A percentile compares a stretch with the other conserved stretches of the same genome.
These are phyloP conservation scores for Microdochium trichocladiopsis DNA, from an alignment of 2,329 filamentous ascomycete genomes.

Conservation along the genomic window DNA sequence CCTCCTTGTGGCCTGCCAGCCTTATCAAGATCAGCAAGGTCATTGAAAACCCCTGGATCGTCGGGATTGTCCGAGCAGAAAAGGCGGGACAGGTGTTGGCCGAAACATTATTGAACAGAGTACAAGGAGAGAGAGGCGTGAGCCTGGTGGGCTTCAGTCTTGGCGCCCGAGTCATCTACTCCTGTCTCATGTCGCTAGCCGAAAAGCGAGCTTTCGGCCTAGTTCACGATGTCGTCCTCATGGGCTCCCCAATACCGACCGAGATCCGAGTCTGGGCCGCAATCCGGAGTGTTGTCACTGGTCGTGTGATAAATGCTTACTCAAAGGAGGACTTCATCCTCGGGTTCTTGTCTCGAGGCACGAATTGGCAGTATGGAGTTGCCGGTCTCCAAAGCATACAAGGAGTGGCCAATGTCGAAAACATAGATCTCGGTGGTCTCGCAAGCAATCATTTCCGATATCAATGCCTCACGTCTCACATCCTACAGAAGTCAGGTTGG, in stretches of 20 bases:
- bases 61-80: constrained; percentile 69
- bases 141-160: constrained; percentile 77
- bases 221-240: constrained; percentile 75
- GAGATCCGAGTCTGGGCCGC: constrained; percentile 67
- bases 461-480: constrained; percentile 56
- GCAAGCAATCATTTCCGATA: constrained; percentile 67
- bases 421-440: constrained; percentile 57
- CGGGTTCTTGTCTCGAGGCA: constrained; percentile 79
- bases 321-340: constrained; percentile 84
- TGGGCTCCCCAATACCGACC: constrained; percentile 75
- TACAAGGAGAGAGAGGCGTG: constrained; percentile 75
- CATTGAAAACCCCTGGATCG: constrained; percentile 75
- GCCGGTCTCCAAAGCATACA: constrained; percentile 73
- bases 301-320: constrained; percentile 84
- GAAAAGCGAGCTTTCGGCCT: constrained; percentile 76
- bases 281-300: constrained; percentile 71
- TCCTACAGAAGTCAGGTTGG: constrained; percentile 61
- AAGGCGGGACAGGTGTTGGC: constrained; percentile 66
- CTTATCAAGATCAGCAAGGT: constrained; percentile 65
- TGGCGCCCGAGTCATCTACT: constrained; percentile 75
- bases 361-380: constrained; percentile 74
- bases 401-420: constrained; percentile 60
- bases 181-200: constrained; percentile 70
- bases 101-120: constrained; percentile 73
- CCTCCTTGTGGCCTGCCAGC: constrained; percentile 53